Conservation (phyloP, 208 protist species). For the Tritrichomonas musculus region DNA sequence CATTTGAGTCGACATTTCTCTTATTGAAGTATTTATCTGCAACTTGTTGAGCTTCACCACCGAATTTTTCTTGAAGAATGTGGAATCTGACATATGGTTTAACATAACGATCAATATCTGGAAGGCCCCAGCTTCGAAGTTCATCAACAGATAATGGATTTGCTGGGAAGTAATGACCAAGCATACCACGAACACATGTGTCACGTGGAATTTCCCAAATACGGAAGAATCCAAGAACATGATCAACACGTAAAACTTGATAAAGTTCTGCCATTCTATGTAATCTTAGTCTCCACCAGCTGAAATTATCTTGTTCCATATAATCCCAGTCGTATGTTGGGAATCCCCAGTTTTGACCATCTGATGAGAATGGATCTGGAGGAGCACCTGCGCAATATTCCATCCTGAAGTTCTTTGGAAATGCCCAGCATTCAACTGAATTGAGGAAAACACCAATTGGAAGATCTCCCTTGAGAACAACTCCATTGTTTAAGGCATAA, state of each 20-base stretch:
- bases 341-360: conserved; percentile 2
- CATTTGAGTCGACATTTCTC: background rate
- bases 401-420: background rate
- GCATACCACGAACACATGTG: background rate
- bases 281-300: background rate
- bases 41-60: background rate
- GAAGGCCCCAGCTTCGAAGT: background rate
- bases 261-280: background rate
- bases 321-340: background rate
- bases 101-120: background rate
- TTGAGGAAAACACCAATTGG: background rate
- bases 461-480: background rate
- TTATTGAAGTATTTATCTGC: background rate
- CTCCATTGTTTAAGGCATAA: background rate
- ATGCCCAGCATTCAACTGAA: background rate
- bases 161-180: background rate
- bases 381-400: background rate
- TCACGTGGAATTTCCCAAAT: conserved; percentile 2
- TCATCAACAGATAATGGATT: background rate
- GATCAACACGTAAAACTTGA: background rate
- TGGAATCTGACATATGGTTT: conserved; percentile 14
- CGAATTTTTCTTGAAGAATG: background rate
- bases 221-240: background rate
- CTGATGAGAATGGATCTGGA: background rate
- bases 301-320: background rate